Percentiles rank a stretch among this genome's conserved stretches.
phyloP scores from a whole-genome alignment of 306 rosid species.

The Sphenostylis stenocarpa region DNA sequence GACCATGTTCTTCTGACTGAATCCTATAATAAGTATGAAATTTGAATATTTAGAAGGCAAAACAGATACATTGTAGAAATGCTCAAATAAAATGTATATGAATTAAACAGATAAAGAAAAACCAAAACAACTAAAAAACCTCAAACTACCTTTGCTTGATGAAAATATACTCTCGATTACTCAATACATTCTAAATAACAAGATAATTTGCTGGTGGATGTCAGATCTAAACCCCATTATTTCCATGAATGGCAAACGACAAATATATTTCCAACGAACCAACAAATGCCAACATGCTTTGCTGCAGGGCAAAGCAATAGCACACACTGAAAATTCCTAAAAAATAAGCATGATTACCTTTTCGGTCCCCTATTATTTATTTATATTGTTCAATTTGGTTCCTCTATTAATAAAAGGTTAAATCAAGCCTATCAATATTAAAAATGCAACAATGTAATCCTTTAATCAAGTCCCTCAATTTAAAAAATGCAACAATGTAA shows the following conservation, averaged over 20 bases:
- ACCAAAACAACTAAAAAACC: background rate
- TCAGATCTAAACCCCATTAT: background rate
- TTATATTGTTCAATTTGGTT: too few relatives aligned
- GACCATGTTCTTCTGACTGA: conserved; percentile 70
- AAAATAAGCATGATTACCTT: too few relatives aligned
- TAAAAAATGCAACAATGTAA: too few relatives aligned
- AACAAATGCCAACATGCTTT: background rate
- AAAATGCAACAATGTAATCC: too few relatives aligned
- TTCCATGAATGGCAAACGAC: background rate
- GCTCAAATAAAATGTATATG: conserved; percentile 15
- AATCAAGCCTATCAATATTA: too few relatives aligned
- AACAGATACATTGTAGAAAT: conserved; percentile 8
- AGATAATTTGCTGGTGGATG: background rate
- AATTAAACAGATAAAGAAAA: conserved; percentile 11
- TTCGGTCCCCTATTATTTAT: too few relatives aligned
- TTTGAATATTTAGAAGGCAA: conserved; percentile 9
- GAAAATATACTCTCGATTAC: conserved; percentile 26
- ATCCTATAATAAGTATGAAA: conserved; percentile 51
- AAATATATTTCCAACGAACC: background rate
- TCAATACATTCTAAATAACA: conserved; percentile 8
- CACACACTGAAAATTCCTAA: conserved; percentile 7
- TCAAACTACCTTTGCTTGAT: background rate
- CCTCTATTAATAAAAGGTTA: too few relatives aligned
- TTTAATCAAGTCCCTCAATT: too few relatives aligned
- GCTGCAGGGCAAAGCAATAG: background rate